Conservation (phyloP, 805 yeast species). For the Barnettozyma pratensis region DNA sequence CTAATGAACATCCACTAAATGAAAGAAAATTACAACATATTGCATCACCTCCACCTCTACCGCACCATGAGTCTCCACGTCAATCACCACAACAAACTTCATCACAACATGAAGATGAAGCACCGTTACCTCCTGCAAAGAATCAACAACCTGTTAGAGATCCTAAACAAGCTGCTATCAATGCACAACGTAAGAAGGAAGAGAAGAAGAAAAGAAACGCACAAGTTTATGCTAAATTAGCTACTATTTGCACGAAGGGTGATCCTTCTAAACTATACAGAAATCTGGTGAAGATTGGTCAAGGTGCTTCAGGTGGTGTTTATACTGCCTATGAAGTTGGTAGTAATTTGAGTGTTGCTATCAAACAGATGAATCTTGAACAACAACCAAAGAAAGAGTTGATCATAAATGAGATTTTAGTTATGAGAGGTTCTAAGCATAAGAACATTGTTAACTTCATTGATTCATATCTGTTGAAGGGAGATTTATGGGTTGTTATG, state of each 20-base stretch:
- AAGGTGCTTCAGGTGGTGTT: constrained; percentile 98
- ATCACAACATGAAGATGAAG: neutral
- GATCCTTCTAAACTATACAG: constrained; percentile 73
- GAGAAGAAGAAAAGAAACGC: constrained; percentile 68
- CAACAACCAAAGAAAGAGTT: constrained; percentile 94
- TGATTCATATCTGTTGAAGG: constrained; percentile 72
- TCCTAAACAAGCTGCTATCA: constrained; percentile 45
- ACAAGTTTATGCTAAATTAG: constrained; percentile 64
- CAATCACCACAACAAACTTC: no score
- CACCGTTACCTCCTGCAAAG: constrained; percentile 27
- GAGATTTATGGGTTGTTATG: constrained; percentile 95
- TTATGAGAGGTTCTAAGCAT: constrained; percentile 90
- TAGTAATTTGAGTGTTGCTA: constrained; percentile 67
- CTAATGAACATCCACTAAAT: constrained; percentile 14
- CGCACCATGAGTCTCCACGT: neutral
- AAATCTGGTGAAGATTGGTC: constrained; percentile 82
- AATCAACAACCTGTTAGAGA: constrained; percentile 42
- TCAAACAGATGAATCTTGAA: constrained; percentile 92
- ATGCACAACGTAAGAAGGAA: constrained; percentile 67
- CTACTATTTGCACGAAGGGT: constrained; percentile 74
- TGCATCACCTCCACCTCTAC: neutral
- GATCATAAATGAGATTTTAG: constrained; percentile 90
- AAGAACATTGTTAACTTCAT: constrained; percentile 91
- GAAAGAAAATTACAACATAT: constrained; percentile 10
- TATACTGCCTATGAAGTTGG: constrained; percentile 73